Evolutionary conservation across 306 rosid genomes (phyloP).

Genomic region (Parietaria judaica): DNA sequence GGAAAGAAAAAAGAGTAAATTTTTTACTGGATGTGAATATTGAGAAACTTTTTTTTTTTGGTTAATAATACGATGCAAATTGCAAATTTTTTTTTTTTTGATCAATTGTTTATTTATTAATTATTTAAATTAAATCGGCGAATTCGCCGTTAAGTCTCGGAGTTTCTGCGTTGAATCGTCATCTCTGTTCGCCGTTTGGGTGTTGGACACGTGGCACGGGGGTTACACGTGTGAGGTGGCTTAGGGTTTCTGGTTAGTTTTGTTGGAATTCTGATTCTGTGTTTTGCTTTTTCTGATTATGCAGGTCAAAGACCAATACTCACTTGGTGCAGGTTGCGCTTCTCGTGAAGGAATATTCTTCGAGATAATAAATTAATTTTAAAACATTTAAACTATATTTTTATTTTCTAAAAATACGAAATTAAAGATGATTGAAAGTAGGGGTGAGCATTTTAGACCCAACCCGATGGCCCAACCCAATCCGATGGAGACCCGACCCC

Average conservation of each 20-base stretch:
- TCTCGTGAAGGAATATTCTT: slow-evolving; percentile 4
- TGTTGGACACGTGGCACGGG: neutral
- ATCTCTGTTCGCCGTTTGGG: neutral
- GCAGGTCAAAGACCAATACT: slow-evolving; percentile 28
- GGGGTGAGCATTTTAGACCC: no score
- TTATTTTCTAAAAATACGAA: no score
- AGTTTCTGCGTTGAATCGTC: slow-evolving; percentile 4
- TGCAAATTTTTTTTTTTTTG: no score
- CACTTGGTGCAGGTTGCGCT: neutral
- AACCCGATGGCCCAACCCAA: no score
- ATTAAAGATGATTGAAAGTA: no score
- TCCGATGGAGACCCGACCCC: no score
- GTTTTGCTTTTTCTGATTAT: slow-evolving; percentile 10
- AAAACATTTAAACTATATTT: no score
- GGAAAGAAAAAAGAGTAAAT: neutral
- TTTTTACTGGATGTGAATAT: slow-evolving; percentile 20
- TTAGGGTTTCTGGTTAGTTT: neutral
- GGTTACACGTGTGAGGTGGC: slow-evolving; percentile 2
- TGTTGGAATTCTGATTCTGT: neutral
- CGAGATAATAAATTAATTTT: no score
- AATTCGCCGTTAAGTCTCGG: slow-evolving; percentile 1
- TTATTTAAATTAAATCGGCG: no score
- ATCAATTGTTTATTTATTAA: no score
- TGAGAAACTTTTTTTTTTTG: no score
- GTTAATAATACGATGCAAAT: no score